Evolutionary conservation across 2,329 filamentous ascomycete species (phyloP), one percentile per base, ranked within the genome.

Genomic region (Diaporthe batatas): DNA sequence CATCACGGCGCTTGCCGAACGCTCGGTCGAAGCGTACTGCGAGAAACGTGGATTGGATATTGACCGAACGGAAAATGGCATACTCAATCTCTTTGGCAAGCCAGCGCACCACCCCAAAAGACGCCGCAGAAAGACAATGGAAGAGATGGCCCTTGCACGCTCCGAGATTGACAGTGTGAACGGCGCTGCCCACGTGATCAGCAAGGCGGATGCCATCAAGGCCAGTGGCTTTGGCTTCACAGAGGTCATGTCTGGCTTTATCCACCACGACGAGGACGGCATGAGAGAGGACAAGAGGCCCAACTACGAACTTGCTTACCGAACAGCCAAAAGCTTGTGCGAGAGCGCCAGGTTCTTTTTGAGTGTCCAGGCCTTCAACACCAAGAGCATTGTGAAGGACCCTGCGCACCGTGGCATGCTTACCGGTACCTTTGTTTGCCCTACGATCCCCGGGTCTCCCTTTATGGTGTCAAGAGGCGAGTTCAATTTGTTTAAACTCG

Each of bases 1-100:
- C 1, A 93, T 93, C 75, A 88, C 91, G 0, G 91, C 91, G 3
- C 85, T 94, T 25, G 91, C 91, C 0, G 91, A 93, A 80, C 84
- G 91, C 12, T 88, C 88, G 0, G 86, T 92, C 8, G 87, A 89
- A 68, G 78, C 84, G 7, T 87, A 88, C 67, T 84, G 86, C 2
- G 75, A 81, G 68, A 80, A 81, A 11, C 77, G 83, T 8, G 76
- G 77, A 0, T 82, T 91, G 14, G 74, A 72, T 7, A 86, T 91
- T 68, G 84, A 86, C 72, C 79, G 81, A 2, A 80, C 84, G 29
- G 81, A 81, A 32, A 88, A 88, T 72, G 84, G 81, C 0, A 77
- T 85, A 25, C 82, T 91, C 2, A 83, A 91, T 77, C 82, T 91
- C 25, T 90, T 90, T 73, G 88, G 86, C 11, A 79, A 84, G 64